phyloP scores from a whole-genome alignment of 2,329 filamentous ascomycete species.

The Alternaria panax region DNA sequence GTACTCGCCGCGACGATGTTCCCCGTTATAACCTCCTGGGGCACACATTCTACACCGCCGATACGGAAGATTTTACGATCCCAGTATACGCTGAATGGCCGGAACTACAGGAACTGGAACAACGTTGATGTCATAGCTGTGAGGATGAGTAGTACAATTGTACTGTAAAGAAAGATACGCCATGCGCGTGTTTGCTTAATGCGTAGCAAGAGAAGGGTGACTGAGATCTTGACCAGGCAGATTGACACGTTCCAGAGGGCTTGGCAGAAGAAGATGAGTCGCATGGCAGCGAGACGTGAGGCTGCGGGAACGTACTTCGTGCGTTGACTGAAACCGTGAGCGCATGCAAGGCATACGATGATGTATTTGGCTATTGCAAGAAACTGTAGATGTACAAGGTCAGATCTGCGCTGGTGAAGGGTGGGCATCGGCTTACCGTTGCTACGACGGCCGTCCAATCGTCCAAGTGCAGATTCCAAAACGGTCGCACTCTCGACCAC shows the following conservation, averaged over 20 bases:
- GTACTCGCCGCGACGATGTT: slow-evolving; percentile 32
- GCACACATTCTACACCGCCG: slow-evolving; percentile 23
- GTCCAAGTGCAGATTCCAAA: slow-evolving; percentile 23
- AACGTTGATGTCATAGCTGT: slow-evolving; percentile 27
- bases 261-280: slow-evolving; percentile 36
- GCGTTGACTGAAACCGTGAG: slow-evolving; percentile 34
- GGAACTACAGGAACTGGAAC: slow-evolving; percentile 38
- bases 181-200: slow-evolving; percentile 28
- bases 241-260: slow-evolving; percentile 39
- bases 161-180: slow-evolving; percentile 27
- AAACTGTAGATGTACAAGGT: slow-evolving; percentile 13
- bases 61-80: slow-evolving; percentile 24
- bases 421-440: slow-evolving; percentile 20
- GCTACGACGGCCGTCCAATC: slow-evolving; percentile 31
- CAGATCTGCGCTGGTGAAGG: background rate
- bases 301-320: slow-evolving; percentile 27
- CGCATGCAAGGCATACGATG: slow-evolving; percentile 25
- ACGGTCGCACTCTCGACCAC: slow-evolving; percentile 26
- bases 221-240: slow-evolving; percentile 34
- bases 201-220: slow-evolving; percentile 34
- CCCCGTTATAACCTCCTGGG: slow-evolving; percentile 24
- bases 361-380: slow-evolving; percentile 29
- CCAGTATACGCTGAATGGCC: slow-evolving; percentile 37
- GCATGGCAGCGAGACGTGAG: slow-evolving; percentile 21
- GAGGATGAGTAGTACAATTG: slow-evolving; percentile 26